phyloP scores from a whole-genome alignment of 2,329 filamentous ascomycete genomes.

The Parafenestella ontariensis region DNA sequence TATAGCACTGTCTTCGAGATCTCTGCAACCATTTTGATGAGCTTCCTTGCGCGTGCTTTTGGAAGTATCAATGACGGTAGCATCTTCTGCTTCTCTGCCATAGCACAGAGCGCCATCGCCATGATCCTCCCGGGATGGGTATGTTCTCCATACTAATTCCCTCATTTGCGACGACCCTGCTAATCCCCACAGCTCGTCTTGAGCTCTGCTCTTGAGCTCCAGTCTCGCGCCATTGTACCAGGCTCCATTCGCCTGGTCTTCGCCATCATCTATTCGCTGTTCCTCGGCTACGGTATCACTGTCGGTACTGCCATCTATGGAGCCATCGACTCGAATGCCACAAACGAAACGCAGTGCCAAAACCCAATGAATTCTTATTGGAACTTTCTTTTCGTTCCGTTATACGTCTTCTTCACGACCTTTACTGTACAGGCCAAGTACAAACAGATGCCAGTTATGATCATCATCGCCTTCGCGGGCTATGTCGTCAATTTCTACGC shows the following conservation, averaged over 20 bases:
- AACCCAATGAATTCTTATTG: constrained; percentile 59
- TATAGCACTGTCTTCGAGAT: constrained; percentile 63
- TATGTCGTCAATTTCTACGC: constrained; percentile 79
- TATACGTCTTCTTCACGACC: constrained; percentile 72
- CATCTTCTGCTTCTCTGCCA: constrained; percentile 58
- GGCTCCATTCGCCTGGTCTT: constrained; percentile 59
- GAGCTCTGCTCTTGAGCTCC: constrained; percentile 56
- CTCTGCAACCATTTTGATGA: constrained; percentile 55
- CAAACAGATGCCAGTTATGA: constrained; percentile 78
- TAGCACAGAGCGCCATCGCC: constrained; percentile 58
- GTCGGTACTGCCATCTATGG: constrained; percentile 58
- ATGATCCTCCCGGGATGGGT: constrained; percentile 57
- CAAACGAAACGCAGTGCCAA: constrained; percentile 50
- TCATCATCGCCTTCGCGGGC: constrained; percentile 73
- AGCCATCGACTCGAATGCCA: constrained; percentile 54
- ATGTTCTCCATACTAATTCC: background rate
- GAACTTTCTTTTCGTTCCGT: constrained; percentile 76
- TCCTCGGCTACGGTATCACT: constrained; percentile 59
- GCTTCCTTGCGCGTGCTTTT: constrained; percentile 56
- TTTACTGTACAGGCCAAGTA: constrained; percentile 83
- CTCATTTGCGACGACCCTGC: background rate
- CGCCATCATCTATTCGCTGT: constrained; percentile 60
- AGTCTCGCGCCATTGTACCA: constrained; percentile 55
- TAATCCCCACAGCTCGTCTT: constrained; percentile 46
- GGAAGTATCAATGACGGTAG: constrained; percentile 53